Evolutionary conservation across 2,329 filamentous ascomycete species (phyloP).

Genomic region (Hypocrella siamensis): DNA sequence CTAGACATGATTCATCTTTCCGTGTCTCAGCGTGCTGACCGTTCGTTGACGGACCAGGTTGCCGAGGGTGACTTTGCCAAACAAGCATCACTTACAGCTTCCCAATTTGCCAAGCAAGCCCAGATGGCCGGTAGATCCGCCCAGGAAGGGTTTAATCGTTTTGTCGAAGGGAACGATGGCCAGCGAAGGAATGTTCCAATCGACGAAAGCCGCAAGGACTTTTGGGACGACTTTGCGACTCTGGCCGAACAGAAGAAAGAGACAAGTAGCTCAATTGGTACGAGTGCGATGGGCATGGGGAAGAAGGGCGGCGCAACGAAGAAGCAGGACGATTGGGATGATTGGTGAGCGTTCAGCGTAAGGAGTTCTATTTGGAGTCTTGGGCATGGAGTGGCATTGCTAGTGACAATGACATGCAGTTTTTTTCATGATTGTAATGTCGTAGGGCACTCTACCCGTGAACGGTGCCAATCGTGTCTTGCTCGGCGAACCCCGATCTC

Average conservation of each 20-base stretch:
- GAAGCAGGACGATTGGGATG: constrained; percentile 45
- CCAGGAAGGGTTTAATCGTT: constrained; percentile 66
- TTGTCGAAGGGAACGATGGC: constrained; percentile 60
- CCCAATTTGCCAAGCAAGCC: constrained; percentile 50
- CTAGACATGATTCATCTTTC: background rate
- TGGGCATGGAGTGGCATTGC: too few relatives aligned
- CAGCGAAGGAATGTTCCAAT: constrained; percentile 23
- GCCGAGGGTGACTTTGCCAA: constrained; percentile 65
- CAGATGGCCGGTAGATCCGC: constrained; percentile 58
- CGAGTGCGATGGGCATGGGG: constrained; percentile 43
- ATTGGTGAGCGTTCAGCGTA: constrained; percentile 30
- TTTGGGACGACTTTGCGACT: constrained; percentile 83
- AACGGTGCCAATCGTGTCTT: too few relatives aligned
- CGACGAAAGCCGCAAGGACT: constrained; percentile 58
- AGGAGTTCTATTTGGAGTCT: background rate
- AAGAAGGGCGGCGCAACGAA: constrained; percentile 23
- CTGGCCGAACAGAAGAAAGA: constrained; percentile 40
- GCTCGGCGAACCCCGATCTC: too few relatives aligned
- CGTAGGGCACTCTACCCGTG: too few relatives aligned
- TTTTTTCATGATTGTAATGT: too few relatives aligned
- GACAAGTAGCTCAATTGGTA: constrained; percentile 36
- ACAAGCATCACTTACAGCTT: constrained; percentile 44
- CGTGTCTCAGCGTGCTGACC: too few relatives aligned
- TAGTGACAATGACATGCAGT: too few relatives aligned
- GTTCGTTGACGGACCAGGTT: too few relatives aligned